Conservation (phyloP, 495 filamentous ascomycete species). For the Penicillium flavigenum region DNA sequence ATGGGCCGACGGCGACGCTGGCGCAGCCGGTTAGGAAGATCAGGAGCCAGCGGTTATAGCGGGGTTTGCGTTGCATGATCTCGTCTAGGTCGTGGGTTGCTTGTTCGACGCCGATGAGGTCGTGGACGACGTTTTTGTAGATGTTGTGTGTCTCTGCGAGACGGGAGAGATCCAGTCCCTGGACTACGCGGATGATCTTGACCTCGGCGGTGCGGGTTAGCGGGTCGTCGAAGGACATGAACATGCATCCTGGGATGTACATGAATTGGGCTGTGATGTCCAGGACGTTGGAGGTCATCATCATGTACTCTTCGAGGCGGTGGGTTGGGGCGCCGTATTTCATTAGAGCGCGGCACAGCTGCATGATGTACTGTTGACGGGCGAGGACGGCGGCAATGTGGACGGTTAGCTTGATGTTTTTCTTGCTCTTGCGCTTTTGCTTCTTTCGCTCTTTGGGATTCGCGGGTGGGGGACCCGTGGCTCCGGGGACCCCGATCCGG, state of each 20-base stretch:
- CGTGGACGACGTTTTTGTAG: slow-evolving; percentile 91
- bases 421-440: slow-evolving; percentile 31
- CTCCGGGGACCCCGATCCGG: slow-evolving; percentile 27
- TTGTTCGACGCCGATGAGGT: slow-evolving; percentile 73
- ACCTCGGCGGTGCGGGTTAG: slow-evolving; percentile 86
- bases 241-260: slow-evolving; percentile 90
- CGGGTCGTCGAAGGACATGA: slow-evolving; percentile 87
- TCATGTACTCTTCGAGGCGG: slow-evolving; percentile 78
- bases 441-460: slow-evolving; percentile 28
- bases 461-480: slow-evolving; percentile 26
- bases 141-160: slow-evolving; percentile 79
- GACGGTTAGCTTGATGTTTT: slow-evolving; percentile 74
- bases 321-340: slow-evolving; percentile 73
- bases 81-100: slow-evolving; percentile 66
- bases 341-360: slow-evolving; percentile 86
- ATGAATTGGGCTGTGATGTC: slow-evolving; percentile 86
- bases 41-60: slow-evolving; percentile 62
- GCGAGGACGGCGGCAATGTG: slow-evolving; percentile 77
- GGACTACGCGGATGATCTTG: slow-evolving; percentile 70
- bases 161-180: slow-evolving; percentile 79
- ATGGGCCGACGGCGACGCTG: slow-evolving; percentile 73
- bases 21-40: slow-evolving; percentile 79
- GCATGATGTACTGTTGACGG: slow-evolving; percentile 79
- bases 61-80: slow-evolving; percentile 53
- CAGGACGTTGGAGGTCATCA: slow-evolving; percentile 79